phyloP scores from a whole-genome alignment of 495 filamentous ascomycete genomes.

The Glarea lozoyensis region DNA sequence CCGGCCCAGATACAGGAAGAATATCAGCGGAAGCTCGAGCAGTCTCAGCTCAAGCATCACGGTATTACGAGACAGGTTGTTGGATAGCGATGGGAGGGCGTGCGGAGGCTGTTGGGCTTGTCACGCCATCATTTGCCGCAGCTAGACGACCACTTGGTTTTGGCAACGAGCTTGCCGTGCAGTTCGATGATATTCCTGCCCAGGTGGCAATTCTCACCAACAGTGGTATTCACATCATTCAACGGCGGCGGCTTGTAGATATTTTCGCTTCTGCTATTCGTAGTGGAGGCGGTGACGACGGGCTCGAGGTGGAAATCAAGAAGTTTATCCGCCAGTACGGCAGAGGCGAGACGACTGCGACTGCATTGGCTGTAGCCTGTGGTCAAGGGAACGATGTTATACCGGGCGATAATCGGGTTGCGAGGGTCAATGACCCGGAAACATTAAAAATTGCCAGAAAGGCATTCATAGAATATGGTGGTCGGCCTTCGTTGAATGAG shows the following conservation, averaged over 20 bases:
- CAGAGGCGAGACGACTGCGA: slow-evolving; percentile 74
- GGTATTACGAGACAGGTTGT: slow-evolving; percentile 61
- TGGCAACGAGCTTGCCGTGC: slow-evolving; percentile 89
- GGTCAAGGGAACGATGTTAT: slow-evolving; percentile 74
- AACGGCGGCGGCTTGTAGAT: slow-evolving; percentile 79
- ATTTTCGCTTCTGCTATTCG: slow-evolving; percentile 79
- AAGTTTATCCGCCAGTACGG: slow-evolving; percentile 80
- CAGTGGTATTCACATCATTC: slow-evolving; percentile 74
- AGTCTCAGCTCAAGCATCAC: slow-evolving; percentile 37
- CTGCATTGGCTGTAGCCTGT: slow-evolving; percentile 92
- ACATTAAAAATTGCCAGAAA: slow-evolving; percentile 76
- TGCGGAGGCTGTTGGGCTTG: slow-evolving; percentile 67
- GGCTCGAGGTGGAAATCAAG: slow-evolving; percentile 66
- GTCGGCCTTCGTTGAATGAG: slow-evolving; percentile 68
- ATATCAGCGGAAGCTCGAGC: slow-evolving; percentile 53
- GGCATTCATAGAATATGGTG: slow-evolving; percentile 84
- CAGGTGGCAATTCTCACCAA: slow-evolving; percentile 90
- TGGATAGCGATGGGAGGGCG: slow-evolving; percentile 63
- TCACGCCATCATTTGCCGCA: slow-evolving; percentile 61
- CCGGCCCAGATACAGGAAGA: slow-evolving; percentile 76
- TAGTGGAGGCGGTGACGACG: slow-evolving; percentile 65
- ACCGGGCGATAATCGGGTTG: slow-evolving; percentile 57
- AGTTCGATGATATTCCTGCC: slow-evolving; percentile 72
- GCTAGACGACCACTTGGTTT: slow-evolving; percentile 66
- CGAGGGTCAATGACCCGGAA: slow-evolving; percentile 65